These are phyloP conservation scores for Lachnellula cervina DNA, from an alignment of 2,329 filamentous ascomycete genomes.

Conservation along the genomic window DNA sequence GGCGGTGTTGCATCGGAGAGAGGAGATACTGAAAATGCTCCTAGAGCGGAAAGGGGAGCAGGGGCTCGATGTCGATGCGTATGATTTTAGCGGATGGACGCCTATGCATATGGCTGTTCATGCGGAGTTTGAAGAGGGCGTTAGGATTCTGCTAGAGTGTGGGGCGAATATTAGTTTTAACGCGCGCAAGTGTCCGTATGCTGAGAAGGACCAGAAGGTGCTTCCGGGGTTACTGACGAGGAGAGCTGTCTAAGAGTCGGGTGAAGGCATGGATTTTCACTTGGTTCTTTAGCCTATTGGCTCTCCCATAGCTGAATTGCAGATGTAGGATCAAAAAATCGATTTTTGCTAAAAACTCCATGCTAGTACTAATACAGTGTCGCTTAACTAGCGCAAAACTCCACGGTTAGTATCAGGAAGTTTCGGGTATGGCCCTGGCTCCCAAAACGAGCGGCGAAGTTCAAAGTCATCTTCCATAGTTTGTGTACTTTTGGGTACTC, in stretches of 20 bases:
- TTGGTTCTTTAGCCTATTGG: no score
- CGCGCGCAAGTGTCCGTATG: background rate
- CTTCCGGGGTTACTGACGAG: background rate
- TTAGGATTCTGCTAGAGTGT: background rate
- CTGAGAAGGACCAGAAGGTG: background rate
- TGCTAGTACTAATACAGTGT: no score
- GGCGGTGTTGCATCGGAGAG: background rate
- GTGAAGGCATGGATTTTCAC: no score
- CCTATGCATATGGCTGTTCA: background rate
- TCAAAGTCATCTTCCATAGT: background rate
- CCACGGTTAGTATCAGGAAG: background rate
- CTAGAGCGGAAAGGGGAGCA: background rate
- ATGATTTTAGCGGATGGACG: background rate
- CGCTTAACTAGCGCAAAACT: no score
- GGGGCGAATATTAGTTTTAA: background rate
- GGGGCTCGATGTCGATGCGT: background rate
- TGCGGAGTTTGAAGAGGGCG: background rate
- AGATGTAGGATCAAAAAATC: no score
- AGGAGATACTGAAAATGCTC: background rate
- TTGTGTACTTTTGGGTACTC: no score
- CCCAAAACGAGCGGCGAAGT: background rate
- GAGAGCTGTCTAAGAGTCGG: background rate
- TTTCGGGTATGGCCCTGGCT: background rate
- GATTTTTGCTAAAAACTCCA: no score
- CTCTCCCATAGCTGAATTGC: no score